Conservation (phyloP, 2,329 filamentous ascomycete genomes). For the Stagonosporopsis tanaceti region DNA sequence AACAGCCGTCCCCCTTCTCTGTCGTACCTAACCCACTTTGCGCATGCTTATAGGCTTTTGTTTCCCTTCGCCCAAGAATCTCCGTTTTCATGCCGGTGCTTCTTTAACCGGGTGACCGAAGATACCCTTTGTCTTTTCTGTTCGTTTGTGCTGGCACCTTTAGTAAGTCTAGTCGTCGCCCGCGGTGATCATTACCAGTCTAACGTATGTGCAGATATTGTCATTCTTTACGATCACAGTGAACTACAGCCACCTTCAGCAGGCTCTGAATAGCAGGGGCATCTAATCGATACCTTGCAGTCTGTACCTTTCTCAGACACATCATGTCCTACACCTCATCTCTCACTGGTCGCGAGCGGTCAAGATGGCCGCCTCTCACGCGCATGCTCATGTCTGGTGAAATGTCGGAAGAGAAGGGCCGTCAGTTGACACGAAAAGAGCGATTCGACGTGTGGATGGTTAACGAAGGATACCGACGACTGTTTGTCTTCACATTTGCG, state of each 20-base stretch:
- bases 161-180: constrained; percentile 39
- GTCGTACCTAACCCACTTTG: constrained; percentile 25
- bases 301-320: constrained; percentile 17
- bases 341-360: constrained; percentile 65
- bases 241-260: constrained; percentile 46
- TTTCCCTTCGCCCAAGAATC: constrained; percentile 42
- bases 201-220: constrained; percentile 39
- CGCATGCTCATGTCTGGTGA: constrained; percentile 84
- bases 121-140: constrained; percentile 38
- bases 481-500: constrained; percentile 82
- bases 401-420: constrained; percentile 77
- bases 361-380: constrained; percentile 83
- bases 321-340: constrained; percentile 43
- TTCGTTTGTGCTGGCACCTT: constrained; percentile 51
- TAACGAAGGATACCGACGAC: constrained; percentile 82
- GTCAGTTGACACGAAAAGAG: constrained; percentile 72
- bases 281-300: constrained; percentile 31
- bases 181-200: constrained; percentile 19
- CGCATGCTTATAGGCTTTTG: constrained; percentile 50
- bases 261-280: constrained; percentile 50
- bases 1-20: constrained; percentile 27
- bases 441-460: constrained; percentile 89
- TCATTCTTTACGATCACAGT: constrained; percentile 39
- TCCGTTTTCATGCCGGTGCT: constrained; percentile 50
- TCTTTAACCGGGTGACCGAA: constrained; percentile 48